A percentile compares a stretch with the other conserved stretches of the same genome.
Conservation (phyloP, 768 basidiomycete species). For the Macrolepiota fuliginosa region DNA sequence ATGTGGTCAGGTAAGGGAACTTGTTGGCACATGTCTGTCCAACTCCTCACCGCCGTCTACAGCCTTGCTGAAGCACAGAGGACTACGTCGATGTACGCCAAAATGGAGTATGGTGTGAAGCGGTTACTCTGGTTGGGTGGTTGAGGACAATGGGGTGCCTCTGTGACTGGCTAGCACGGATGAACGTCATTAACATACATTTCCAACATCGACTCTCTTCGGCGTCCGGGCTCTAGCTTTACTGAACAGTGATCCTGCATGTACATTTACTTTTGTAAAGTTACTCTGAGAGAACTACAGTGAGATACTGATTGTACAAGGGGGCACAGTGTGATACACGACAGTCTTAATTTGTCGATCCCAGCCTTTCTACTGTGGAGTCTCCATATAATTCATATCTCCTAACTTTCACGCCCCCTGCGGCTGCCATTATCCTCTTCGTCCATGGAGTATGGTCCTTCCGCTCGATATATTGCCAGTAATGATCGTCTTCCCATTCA, state of each 20-base stretch:
- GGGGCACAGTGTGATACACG: not conserved
- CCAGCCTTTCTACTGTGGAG: not conserved
- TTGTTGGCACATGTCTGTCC: not conserved
- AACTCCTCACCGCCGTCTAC: not conserved
- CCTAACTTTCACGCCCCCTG: not conserved
- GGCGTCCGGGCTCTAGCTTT: too few relatives aligned
- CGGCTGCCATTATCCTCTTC: not conserved
- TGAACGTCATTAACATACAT: not conserved
- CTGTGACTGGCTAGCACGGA: not conserved
- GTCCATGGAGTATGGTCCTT: not conserved
- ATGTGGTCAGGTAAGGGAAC: conserved; percentile 72
- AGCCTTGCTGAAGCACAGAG: conserved; percentile 82
- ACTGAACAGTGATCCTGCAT: too few relatives aligned
- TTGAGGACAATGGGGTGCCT: conserved; percentile 25
- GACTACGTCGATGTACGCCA: conserved; percentile 83
- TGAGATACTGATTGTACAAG: too few relatives aligned
- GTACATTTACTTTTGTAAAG: too few relatives aligned
- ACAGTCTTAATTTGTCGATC: not conserved
- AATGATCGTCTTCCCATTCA: not conserved
- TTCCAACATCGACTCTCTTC: too few relatives aligned
- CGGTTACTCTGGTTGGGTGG: conserved; percentile 85
- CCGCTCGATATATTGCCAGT: not conserved
- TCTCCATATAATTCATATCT: not conserved
- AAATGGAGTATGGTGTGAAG: conserved; percentile 94
- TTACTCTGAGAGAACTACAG: too few relatives aligned